Base-by-base conservation (phyloP, 2,329 filamentous ascomycete genomes). In the Ceratocystis ficicola region DNA sequence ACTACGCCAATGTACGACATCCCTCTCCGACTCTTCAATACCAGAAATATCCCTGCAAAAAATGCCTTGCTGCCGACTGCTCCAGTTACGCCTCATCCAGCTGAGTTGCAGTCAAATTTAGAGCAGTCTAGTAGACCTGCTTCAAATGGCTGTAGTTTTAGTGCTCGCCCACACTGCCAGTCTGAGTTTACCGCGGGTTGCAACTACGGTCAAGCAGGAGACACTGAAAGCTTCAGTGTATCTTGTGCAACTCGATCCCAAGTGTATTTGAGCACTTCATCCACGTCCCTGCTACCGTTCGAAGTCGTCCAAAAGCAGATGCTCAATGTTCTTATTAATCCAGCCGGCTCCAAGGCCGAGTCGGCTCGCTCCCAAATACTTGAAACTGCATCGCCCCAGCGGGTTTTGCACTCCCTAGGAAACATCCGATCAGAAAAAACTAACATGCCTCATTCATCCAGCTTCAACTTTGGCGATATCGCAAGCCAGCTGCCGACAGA, bases 391-490 rank as follows among this genome's bases (percentile, higher is more conserved):
- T 59, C 55, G 28, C 55, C 55, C 55, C 55, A 59, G 25, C 55
- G 55, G 55, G 17, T 8, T 7, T 8, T 59, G 55, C 55, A 59
- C 8, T 59, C 55, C 5, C 28, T 59, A 8, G 17, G n/a, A n/a
- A 59, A 22, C 12, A 59, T 59, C 30, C 55, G 25, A 28, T 59
- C 46, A 5, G n/a, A 55, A n/a, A 64, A 44, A 12, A 44, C 62
- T 64, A 55, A 64, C 62, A 44, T n/a, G 15, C 28, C 22, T 36
- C 50, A 52, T 25, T 22, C 32, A 62, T 59, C 32, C 48, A 68
- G 67, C 32, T 68, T 68, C 30, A 61, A 61, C 22, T 52, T 65
- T 62, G 36, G 44, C 30, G 30, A 64, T 44, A 52, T 68, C 30
- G 55, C 66, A 10, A 65, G 36, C n/a, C 59, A 66, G 2, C 60